Percentiles rank a stretch among this genome's conserved stretches.
phyloP scores from a whole-genome alignment of 164 flowering plant genomes.

The Umbellularia californica region DNA sequence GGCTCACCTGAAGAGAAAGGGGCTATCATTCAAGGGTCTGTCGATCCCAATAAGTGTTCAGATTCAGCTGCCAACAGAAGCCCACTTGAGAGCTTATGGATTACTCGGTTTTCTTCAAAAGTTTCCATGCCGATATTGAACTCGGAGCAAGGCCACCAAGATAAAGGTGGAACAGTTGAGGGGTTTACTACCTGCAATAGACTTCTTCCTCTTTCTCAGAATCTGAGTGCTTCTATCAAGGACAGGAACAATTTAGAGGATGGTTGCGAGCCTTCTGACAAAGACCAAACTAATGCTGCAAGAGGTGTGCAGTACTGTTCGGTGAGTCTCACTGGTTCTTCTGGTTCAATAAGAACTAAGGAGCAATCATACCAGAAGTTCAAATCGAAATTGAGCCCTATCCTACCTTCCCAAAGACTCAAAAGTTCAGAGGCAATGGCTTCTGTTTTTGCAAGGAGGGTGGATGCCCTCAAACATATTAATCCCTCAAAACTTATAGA shows the following conservation, averaged over 20 bases:
- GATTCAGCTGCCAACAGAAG: conserved; percentile 15
- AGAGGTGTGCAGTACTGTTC: conserved; percentile 18
- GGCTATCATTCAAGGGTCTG: conserved; percentile 1
- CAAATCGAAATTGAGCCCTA: conserved; percentile 20
- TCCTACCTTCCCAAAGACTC: conserved; percentile 27
- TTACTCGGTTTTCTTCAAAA: conserved; percentile 53
- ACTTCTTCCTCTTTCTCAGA: conserved; percentile 17
- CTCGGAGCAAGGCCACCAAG: conserved; percentile 16
- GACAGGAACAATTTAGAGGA: conserved; percentile 18
- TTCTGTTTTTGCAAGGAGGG: conserved; percentile 64
- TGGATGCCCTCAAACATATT: conserved; percentile 66
- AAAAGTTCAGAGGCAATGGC: conserved; percentile 55
- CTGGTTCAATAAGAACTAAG: conserved; percentile 19
- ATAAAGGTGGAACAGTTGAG: conserved; percentile 7
- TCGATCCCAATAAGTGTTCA: conserved; percentile 14
- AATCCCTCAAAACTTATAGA: conserved; percentile 26
- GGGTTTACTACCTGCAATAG: conserved; percentile 14
- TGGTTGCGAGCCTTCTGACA: conserved; percentile 15
- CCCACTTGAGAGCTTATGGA: conserved; percentile 53
- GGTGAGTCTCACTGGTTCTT: conserved; percentile 16
- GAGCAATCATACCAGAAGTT: conserved; percentile 22
- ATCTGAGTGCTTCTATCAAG: conserved; percentile 14
- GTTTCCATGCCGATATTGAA: conserved; percentile 18
- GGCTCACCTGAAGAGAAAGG: conserved; percentile 29
- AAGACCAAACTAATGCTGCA: conserved; percentile 11